Evolutionary conservation across 148 eudicot species (phyloP).

Genomic region (Amaranthus hypochondriacus): DNA sequence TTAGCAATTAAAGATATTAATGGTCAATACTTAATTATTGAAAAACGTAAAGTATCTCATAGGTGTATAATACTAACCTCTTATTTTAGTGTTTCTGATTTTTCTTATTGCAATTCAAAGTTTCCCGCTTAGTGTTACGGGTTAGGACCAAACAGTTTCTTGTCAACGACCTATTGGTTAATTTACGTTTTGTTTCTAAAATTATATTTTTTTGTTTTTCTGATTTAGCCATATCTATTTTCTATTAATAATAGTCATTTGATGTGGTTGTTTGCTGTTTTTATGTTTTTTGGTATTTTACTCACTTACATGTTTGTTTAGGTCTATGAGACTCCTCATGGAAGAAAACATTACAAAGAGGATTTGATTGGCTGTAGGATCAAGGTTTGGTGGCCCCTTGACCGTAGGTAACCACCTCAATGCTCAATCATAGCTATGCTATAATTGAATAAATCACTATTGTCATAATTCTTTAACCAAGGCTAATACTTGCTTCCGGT

Average conservation of each 20-base stretch:
- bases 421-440: background rate
- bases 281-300: background rate
- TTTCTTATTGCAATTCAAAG: background rate
- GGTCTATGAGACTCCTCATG: conserved; percentile 40
- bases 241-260: background rate
- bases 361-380: conserved; percentile 49
- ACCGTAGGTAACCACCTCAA: conserved; percentile 38
- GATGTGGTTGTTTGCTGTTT: background rate
- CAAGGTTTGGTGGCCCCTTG: conserved; percentile 83
- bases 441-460: too few relatives aligned
- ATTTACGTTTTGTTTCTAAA: background rate
- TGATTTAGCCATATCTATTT: background rate
- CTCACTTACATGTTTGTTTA: conserved; percentile 7
- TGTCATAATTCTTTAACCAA: background rate
- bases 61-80: background rate
- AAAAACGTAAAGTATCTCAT: background rate
- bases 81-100: background rate
- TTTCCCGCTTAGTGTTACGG: background rate
- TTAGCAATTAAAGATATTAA: too few relatives aligned
- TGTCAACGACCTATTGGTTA: background rate
- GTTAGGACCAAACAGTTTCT: background rate
- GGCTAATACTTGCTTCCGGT: background rate
- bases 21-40: too few relatives aligned
- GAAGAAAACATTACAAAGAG: conserved; percentile 38
- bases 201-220: background rate